Evolutionary conservation across 208 protist species (phyloP).

Genomic region (Herpetomonas muscarum): DNA sequence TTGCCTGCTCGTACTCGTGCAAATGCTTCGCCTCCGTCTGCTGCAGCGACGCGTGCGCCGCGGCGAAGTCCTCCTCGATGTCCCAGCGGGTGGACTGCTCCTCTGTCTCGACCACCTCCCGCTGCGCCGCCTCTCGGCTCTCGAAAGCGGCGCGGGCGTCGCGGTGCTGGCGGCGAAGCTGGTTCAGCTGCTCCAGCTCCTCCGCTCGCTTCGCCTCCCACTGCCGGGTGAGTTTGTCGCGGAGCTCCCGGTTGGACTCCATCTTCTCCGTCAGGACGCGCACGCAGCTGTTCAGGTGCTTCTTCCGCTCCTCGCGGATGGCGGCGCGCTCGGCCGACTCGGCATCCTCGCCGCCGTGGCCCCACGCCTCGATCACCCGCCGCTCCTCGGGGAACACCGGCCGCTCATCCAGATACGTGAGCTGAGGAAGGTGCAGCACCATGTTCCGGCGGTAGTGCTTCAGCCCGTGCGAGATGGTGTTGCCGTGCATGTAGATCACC

Average conservation of each 20-base stretch:
- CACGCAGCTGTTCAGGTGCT: constrained; percentile 77
- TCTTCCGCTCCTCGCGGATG: constrained; percentile 81
- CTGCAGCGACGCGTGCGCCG: constrained; percentile 12
- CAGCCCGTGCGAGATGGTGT: constrained; percentile 55
- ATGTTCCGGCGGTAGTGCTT: constrained; percentile 88
- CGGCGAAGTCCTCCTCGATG: constrained; percentile 25
- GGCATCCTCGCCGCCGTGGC: constrained; percentile 56
- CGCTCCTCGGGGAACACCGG: constrained; percentile 87
- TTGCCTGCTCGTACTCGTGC: constrained; percentile 42
- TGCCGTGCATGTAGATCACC: constrained; percentile 90
- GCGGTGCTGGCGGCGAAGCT: constrained; percentile 37
- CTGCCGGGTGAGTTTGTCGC: constrained; percentile 66
- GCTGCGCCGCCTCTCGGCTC: constrained; percentile 23
- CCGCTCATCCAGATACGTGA: constrained; percentile 88
- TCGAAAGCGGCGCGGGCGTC: constrained; percentile 25
- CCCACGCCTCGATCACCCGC: constrained; percentile 78
- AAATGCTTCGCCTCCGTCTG: constrained; percentile 22
- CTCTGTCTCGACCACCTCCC: constrained; percentile 17
- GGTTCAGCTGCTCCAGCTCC: constrained; percentile 53
- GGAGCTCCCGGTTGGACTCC: constrained; percentile 60
- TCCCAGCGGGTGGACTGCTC: constrained; percentile 38
- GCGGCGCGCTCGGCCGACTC: constrained; percentile 62
- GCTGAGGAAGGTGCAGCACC: constrained; percentile 66
- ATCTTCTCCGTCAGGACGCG: constrained; percentile 62
- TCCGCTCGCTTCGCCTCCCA: constrained; percentile 47